Evolutionary conservation across 2,329 filamentous ascomycete species (phyloP), one percentile per base, ranked within the genome.

Genomic region (Talaromyces sp.): DNA sequence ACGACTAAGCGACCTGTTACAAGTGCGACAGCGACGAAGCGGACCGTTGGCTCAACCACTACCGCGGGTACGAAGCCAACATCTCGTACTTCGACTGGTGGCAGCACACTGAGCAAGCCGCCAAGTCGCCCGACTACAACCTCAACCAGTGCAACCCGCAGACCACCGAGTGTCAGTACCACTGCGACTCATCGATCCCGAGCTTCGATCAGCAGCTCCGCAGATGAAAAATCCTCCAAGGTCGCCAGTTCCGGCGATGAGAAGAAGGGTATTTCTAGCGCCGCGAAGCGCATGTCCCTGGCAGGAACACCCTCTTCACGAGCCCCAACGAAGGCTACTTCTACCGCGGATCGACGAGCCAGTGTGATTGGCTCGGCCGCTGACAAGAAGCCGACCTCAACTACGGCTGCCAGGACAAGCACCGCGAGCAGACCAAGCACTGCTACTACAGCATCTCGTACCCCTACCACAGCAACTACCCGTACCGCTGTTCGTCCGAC

Each of bases 211-310:
- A 78, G 78, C 68, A 80, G 78, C 69, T 80, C 79, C 17, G 77
- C 79, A 9, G 79, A 80, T 66, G 79, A 81, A 67, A 80, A 78
- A 67, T 67, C 73, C 11, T 65, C 66, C 43, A 76, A 74, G 39
- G 72, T 80, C 43, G 73, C 76, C 13, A 81, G 79, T 66, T 81
- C 79, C 2, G 78, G 79, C 17, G 80, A 82, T 66, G 80, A 82
- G 67, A 78, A 74, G 67, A 76, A 73, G 61, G 78, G 78, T 5
- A 79, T 81, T 61, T 77, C 78, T 11, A 72, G 76, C 27, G 73
- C 75, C 8, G 78, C 79, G 47, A 82, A 82, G 71, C 75, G 80
- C 52, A 78, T 79, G 74, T 82, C 80, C 5, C 72, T 82, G 62
- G 77, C 74, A 9, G 74, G 79, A 4, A 77, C 74, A 13, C 68